phyloP scores from a whole-genome alignment of 345 rosid species.

The Eucalyptus decipiens region DNA sequence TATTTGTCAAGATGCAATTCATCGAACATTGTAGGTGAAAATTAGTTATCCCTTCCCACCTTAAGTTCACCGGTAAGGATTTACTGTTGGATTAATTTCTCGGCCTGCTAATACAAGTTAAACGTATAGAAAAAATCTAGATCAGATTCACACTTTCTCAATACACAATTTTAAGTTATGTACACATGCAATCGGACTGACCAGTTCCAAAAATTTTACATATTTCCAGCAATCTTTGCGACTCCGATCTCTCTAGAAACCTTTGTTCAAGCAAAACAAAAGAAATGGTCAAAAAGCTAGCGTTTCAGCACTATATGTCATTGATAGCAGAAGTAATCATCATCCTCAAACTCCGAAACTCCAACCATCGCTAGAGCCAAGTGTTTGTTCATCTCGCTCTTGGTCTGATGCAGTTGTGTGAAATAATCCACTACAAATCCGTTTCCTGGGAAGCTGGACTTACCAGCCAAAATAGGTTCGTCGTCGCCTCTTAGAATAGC shows the following conservation, averaged over 20 bases:
- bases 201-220: not conserved
- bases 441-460: constrained; percentile 37
- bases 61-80: not conserved
- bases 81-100: not conserved
- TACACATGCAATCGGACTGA: constrained; percentile 3
- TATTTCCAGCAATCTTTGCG: not conserved
- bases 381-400: constrained; percentile 77
- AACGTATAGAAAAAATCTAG: not conserved
- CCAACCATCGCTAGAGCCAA: constrained; percentile 87
- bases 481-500: constrained; percentile 54
- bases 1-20: not conserved
- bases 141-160: not conserved
- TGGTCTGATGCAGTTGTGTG: constrained; percentile 46
- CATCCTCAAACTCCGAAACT: constrained; percentile 62
- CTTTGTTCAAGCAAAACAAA: not conserved
- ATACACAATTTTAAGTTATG: not conserved
- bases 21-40: not conserved
- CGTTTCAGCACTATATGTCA: constrained; percentile 3
- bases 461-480: constrained; percentile 11
- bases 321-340: constrained; percentile 39
- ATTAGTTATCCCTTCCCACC: not conserved
- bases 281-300: not conserved
- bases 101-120: not conserved
- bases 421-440: constrained; percentile 37
- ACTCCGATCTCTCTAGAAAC: not conserved